Evolutionary conservation across 2,329 filamentous ascomycete genomes (phyloP).

Genomic region (Biscogniauxia marginata): DNA sequence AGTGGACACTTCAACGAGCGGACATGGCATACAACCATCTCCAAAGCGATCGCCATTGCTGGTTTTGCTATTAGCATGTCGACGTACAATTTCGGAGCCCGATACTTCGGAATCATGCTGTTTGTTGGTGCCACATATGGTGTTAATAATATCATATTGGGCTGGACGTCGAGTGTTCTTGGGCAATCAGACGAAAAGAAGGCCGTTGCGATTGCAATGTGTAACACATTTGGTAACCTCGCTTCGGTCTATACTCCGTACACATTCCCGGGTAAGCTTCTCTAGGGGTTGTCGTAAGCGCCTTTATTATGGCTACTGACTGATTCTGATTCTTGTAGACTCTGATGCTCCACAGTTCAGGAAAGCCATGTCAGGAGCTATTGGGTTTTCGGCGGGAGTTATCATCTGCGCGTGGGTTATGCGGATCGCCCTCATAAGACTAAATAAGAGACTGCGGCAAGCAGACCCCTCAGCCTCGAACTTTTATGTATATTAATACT

Average conservation of each 20-base stretch:
- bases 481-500: conserved; percentile 15
- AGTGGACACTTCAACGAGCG: conserved; percentile 47
- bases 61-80: conserved; percentile 28
- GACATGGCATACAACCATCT: conserved; percentile 45
- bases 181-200: conserved; percentile 49
- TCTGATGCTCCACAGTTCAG: conserved; percentile 5
- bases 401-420: conserved; percentile 15
- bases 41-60: conserved; percentile 39
- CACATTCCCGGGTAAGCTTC: conserved; percentile 33
- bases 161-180: conserved; percentile 40
- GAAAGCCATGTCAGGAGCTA: conserved; percentile 10
- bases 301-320: not conserved
- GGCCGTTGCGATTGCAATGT: conserved; percentile 41
- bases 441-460: conserved; percentile 14
- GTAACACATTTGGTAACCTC: conserved; percentile 32
- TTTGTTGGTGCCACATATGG: conserved; percentile 38
- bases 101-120: conserved; percentile 37
- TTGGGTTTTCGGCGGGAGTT: conserved; percentile 16
- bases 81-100: conserved; percentile 27
- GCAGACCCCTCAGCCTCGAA: conserved; percentile 11
- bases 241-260: conserved; percentile 41
- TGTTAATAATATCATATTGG: conserved; percentile 45
- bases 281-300: not conserved
- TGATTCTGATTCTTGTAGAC: not conserved
- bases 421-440: conserved; percentile 10